Conservation (phyloP, 31 red algal genomes). For the Odonthalia washingtoniensis region DNA sequence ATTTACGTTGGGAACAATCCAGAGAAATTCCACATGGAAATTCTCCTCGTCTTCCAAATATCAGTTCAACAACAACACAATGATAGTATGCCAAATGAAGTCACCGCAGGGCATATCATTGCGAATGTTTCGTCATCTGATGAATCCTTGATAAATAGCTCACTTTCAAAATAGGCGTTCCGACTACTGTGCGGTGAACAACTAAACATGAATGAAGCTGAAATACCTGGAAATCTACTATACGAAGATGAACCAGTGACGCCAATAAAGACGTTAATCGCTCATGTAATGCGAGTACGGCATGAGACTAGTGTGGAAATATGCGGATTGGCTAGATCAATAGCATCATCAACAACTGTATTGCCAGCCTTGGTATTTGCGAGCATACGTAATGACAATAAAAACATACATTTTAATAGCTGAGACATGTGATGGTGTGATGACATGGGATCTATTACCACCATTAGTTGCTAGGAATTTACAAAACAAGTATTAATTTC, state of each 20-base stretch:
- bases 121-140: not conserved
- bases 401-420: slow-evolving; percentile 62
- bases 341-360: slow-evolving; percentile 21
- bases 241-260: slow-evolving; percentile 26
- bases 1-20: too few species aligned
- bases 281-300: slow-evolving; percentile 90
- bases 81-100: too few species aligned
- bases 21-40: too few species aligned
- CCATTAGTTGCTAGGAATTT: slow-evolving; percentile 71
- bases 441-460: slow-evolving; percentile 66
- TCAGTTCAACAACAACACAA: too few species aligned
- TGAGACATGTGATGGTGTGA: slow-evolving; percentile 88
- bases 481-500: slow-evolving; percentile 41
- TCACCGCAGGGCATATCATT: not conserved
- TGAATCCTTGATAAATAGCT: not conserved
- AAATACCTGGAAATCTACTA: slow-evolving; percentile 46
- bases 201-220: slow-evolving; percentile 47
- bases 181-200: slow-evolving; percentile 51
- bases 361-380: too few species aligned
- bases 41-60: too few species aligned
- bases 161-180: slow-evolving; percentile 24
- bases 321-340: slow-evolving; percentile 53
- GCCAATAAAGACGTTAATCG: slow-evolving; percentile 63
- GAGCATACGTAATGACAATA: not conserved
- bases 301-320: slow-evolving; percentile 82